phyloP scores from a whole-genome alignment of 805 yeast species.

The Zygoascus ofunaensis region DNA sequence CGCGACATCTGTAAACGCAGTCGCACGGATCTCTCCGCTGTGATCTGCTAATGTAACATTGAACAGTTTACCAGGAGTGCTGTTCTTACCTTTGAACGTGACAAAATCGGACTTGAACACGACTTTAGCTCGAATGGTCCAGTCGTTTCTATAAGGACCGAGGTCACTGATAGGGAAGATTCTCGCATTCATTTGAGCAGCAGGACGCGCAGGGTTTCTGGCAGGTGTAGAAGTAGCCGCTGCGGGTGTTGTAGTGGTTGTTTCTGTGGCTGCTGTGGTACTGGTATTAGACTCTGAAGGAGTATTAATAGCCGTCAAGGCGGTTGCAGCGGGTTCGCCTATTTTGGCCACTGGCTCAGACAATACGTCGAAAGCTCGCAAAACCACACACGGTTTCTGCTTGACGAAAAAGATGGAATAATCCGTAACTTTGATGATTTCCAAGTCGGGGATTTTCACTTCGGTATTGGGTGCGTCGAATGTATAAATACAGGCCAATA shows the following conservation, averaged over 20 bases:
- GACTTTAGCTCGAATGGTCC: slow-evolving; percentile 92
- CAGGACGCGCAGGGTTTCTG: neutral
- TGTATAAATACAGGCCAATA: neutral
- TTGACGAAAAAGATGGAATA: neutral
- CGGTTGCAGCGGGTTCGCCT: slow-evolving; percentile 9
- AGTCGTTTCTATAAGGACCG: slow-evolving; percentile 81
- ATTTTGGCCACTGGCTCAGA: slow-evolving; percentile 2
- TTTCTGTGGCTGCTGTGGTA: neutral
- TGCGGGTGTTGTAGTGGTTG: neutral
- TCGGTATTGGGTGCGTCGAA: neutral
- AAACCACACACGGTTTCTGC: neutral
- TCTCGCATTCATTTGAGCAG: neutral
- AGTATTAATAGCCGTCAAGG: neutral
- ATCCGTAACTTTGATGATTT: slow-evolving; percentile 4
- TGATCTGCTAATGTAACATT: slow-evolving; percentile 84
- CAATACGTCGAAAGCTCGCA: neutral
- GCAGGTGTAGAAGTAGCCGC: neutral
- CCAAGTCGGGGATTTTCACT: neutral
- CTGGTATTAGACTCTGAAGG: neutral
- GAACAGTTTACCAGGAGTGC: slow-evolving; percentile 61
- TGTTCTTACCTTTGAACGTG: slow-evolving; percentile 60
- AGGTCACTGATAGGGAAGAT: slow-evolving; percentile 72
- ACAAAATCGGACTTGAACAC: slow-evolving; percentile 86
- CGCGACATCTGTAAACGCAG: slow-evolving; percentile 84
- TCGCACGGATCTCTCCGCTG: slow-evolving; percentile 91